Base-by-base conservation (phyloP, 2,329 filamentous ascomycete species). In the Apiospora koreana region DNA sequence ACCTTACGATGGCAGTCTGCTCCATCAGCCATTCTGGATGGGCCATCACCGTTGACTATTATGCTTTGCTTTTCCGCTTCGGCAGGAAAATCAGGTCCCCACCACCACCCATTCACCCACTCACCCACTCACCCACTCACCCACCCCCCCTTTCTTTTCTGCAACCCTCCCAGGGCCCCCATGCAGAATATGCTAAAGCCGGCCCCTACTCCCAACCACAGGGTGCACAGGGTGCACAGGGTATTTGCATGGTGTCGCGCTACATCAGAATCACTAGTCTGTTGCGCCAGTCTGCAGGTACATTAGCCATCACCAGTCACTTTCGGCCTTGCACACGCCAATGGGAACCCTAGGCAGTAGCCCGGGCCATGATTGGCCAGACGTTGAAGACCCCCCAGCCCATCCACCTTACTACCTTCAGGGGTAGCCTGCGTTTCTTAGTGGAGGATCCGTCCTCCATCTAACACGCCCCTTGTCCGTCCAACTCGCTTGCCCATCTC, bases 261-360 rank as follows among this genome's bases (percentile, higher is more conserved):
- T 58, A 58, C 50, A 58, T 58, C 50, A 9, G 50, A 58, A 35
- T 35, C 50, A 35, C 50, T 58, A 58, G 50, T 35, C 31, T 31
- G 28, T 38, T 62, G 54, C 54, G 54, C 54, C 54, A 62, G 28
- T 62, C 31, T 62, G 54, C 54, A 62, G 54, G 54, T 62, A 62
- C 54, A 62, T 62, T 38, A 21, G 7, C 54, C 54, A 38, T 62
- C 54, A 6, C 54, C 54, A 62, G 54, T 38, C 54, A 62, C 54
- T 14, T 18, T 38, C 54, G 10, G 21, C 54, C 10, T 38, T 31
- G 18, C 54, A 38, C 54, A 38, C 54, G 54, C 54, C 54, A 38
- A 62, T 62, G 21, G 31, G 54, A 62, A 28, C 54, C 31, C 54
- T 62, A n/a, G 54, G 18, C 54, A 7, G 21, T 62, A 62, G 54